Base-by-base conservation (phyloP, 2,329 filamentous ascomycete genomes). In the Colletotrichum tofieldiae region DNA sequence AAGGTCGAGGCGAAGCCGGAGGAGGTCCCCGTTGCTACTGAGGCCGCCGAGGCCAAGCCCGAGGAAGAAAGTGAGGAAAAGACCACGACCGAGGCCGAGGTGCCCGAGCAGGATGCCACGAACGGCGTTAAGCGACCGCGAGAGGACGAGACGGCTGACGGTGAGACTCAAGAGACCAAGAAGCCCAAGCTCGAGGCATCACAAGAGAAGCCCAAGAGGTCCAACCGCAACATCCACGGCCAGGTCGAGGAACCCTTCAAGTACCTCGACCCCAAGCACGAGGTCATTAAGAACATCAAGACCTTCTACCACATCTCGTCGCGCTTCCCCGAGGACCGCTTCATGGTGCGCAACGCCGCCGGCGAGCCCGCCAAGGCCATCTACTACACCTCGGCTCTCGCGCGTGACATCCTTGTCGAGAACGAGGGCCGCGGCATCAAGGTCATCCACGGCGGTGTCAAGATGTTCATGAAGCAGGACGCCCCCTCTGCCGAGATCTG, bases 381-480 rank as follows among this genome's bases (percentile, higher is more conserved):
- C 77, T 99, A 99, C 88, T 99, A 98, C 86, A 97, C 95, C 14
- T 95, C 93, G 45, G 89, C 90, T 5, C 88, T 98, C 16, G 93
- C 94, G 29, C 93, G 95, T 41, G 93, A 96, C 75, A 96, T 99
- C 65, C 88, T 99, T 4, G 90, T 88, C 5, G 89, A 93, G 79
- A 99, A 99, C 81, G 95, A 98, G 82, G 94, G 94, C 54, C 92
- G 93, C 37, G 95, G 95, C 56, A 92, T 98, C 82, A 97, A 96
- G 81, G 98, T 99, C 80, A 93, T 99, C 61, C 96, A 99, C 83
- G 96, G 93, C 62, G 96, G 96, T 75, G 95, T 99, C 43, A 97
- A 97, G 85, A 98, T 98, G 94, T 99, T 97, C 81, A 96, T 98
- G 87, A 98, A 97, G 86, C 96, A 98, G 82, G 95, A 98, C 79